Evolutionary conservation across 1,284 basidiomycete genomes (phyloP).

Genomic region (Ustilago shanxiensis): DNA sequence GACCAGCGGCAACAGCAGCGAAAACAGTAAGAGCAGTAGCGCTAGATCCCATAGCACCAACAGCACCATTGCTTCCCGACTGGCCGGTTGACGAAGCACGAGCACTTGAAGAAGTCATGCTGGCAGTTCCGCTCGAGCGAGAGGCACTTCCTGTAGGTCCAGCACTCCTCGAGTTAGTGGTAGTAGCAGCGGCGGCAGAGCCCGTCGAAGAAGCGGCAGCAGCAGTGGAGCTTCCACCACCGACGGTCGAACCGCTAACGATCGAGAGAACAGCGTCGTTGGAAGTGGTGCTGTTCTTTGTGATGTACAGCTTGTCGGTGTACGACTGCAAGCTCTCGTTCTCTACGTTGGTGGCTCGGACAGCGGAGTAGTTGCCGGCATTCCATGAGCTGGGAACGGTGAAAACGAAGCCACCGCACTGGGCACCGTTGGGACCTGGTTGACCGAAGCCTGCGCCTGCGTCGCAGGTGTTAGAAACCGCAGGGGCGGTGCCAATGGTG

Average conservation of each 20-base stretch:
- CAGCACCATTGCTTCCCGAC: constrained; percentile 17
- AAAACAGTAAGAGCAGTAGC: constrained; percentile 8
- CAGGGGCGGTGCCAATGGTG: constrained; percentile 50
- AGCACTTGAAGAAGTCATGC: constrained; percentile 20
- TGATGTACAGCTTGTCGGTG: constrained; percentile 59
- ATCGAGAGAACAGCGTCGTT: constrained; percentile 27
- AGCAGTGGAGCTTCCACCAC: constrained; percentile 16
- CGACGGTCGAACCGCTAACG: constrained; percentile 29
- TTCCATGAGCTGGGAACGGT: constrained; percentile 57
- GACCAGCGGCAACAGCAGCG: constrained; percentile 19
- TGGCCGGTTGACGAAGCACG: constrained; percentile 13
- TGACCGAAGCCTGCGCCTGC: constrained; percentile 48
- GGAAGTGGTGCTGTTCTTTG: constrained; percentile 37
- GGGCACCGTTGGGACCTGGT: constrained; percentile 40
- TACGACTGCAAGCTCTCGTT: constrained; percentile 50
- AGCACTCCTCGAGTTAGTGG: constrained; percentile 15
- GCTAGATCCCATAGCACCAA: constrained; percentile 10
- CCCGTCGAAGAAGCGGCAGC: constrained; percentile 21
- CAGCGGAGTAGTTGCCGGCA: constrained; percentile 51
- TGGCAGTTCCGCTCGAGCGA: constrained; percentile 14
- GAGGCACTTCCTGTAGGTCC: constrained; percentile 13
- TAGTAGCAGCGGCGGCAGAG: constrained; percentile 17
- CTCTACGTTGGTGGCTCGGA: constrained; percentile 48
- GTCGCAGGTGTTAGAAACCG: constrained; percentile 52
- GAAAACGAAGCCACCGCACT: constrained; percentile 56